Evolutionary conservation across 1,284 basidiomycete genomes (phyloP), one percentile per base, ranked within the genome.

Genomic region (Uromyces viciae-fabae): DNA sequence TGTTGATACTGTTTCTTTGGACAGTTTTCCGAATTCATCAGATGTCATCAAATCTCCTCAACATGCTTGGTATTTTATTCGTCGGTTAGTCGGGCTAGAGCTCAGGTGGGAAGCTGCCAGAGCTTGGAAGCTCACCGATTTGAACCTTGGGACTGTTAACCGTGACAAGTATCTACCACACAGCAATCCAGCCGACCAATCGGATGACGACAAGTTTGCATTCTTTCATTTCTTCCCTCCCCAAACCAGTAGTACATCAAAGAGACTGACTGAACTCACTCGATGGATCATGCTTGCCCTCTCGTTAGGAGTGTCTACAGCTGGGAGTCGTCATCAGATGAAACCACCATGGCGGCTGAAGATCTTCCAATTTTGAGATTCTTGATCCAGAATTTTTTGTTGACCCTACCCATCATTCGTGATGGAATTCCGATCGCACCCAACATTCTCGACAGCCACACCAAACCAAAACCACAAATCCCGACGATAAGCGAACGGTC

Each of bases 331-430:
- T 75, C 42, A 62, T 75, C 40, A 4, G 60, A 33, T 28, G 74
- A 56, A 52, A 68, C 42, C 36, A 40, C 64, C 2, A 68, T 40
- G 19, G 60, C 49, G 31, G 49, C 75, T 40, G 75, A 68, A 68
- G 56, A 22, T 38, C 60, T 82, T 4, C 83, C 83, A 17, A 82
- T 84, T 73, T 72, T 84, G 19, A 81, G 83, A 11, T 84, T 83
- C 78, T 82, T 84, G 31, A 82, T 84, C 56, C 83, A 82, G 14
- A 81, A 84, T 68, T 83, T 84, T 64, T 82, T 83, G 56, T 75
- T 83, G 49, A 83, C 83, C 2, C 79, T 84, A 60, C 83, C 83
- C 0, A 82, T 83, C 80, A 71, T 84, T 49, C 83, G 83, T 33
- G 83, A 84, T 38, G 82, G 79, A 19, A 68, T 64, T 68, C 31